Conservation (phyloP, 2,329 filamentous ascomycete species). For the Aureobasidium sp. region DNA sequence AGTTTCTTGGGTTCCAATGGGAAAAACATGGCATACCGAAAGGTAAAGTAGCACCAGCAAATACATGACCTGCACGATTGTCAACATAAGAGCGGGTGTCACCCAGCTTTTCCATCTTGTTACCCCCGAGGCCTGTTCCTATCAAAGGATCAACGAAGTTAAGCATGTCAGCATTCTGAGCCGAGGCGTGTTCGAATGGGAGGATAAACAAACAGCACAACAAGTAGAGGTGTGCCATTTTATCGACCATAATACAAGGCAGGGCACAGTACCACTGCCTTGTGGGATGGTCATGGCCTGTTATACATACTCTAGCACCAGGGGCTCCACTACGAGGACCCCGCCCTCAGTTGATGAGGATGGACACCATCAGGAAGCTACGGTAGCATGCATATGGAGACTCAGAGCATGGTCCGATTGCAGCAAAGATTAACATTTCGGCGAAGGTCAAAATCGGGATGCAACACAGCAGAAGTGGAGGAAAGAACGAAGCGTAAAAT, state of each 20-base stretch:
- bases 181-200: neutral
- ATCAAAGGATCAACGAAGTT: constrained; percentile 39
- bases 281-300: neutral
- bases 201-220: neutral
- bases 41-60: constrained; percentile 40
- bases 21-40: constrained; percentile 30
- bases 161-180: constrained; percentile 24
- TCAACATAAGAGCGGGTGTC: constrained; percentile 15
- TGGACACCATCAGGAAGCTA: neutral
- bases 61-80: constrained; percentile 35
- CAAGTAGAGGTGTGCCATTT: neutral
- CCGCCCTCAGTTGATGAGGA: constrained; percentile 10
- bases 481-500: no score
- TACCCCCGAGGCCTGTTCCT: constrained; percentile 36
- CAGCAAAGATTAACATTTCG: constrained; percentile 8
- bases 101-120: constrained; percentile 18
- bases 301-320: neutral
- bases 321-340: neutral
- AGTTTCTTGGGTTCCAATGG: neutral
- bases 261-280: neutral
- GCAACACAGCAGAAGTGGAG: neutral
- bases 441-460: neutral
- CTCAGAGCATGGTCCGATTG: neutral
- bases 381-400: constrained; percentile 8
- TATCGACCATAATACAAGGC: neutral